Conservation (phyloP, 2,329 filamentous ascomycete genomes). For the Corniculantispora saksenae region DNA sequence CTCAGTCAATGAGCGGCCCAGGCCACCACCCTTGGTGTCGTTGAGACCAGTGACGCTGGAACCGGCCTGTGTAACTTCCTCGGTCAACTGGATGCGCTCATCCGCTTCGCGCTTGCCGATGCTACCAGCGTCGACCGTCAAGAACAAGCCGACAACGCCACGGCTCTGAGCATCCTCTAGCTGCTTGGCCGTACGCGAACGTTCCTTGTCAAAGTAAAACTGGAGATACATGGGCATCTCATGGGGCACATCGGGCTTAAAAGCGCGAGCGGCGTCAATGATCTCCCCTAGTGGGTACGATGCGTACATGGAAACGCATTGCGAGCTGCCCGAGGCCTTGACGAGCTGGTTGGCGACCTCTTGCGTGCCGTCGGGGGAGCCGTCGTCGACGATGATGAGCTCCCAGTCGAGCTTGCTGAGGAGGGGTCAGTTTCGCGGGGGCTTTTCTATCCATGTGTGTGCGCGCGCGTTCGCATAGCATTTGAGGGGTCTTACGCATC, state of each 20-base stretch:
- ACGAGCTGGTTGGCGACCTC: slow-evolving; percentile 87
- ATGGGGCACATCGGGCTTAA: slow-evolving; percentile 14
- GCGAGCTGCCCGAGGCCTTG: slow-evolving; percentile 67
- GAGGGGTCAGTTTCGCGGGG: not conserved
- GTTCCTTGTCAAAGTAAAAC: slow-evolving; percentile 61
- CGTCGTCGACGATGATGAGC: slow-evolving; percentile 97
- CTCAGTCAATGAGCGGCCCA: slow-evolving; percentile 56
- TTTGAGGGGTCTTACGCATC: slow-evolving; percentile 63
- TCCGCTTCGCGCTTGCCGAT: slow-evolving; percentile 56
- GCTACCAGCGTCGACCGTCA: slow-evolving; percentile 61
- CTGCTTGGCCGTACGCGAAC: slow-evolving; percentile 50
- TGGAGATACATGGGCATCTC: slow-evolving; percentile 54
- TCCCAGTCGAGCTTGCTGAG: slow-evolving; percentile 90
- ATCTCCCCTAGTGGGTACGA: slow-evolving; percentile 60
- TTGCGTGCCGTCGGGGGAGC: slow-evolving; percentile 93
- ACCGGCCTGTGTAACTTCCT: slow-evolving; percentile 49
- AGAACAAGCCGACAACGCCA: slow-evolving; percentile 54
- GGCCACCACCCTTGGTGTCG: slow-evolving; percentile 55
- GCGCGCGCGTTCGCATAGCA: too few relatives aligned
- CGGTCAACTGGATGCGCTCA: slow-evolving; percentile 49
- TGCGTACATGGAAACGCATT: slow-evolving; percentile 63
- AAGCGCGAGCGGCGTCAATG: slow-evolving; percentile 26
- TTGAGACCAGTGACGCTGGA: slow-evolving; percentile 50
- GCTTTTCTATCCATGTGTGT: not conserved
- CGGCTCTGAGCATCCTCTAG: slow-evolving; percentile 46